phyloP scores from a whole-genome alignment of 2,329 filamentous ascomycete genomes.

The Atkinsonella hypoxylon region DNA sequence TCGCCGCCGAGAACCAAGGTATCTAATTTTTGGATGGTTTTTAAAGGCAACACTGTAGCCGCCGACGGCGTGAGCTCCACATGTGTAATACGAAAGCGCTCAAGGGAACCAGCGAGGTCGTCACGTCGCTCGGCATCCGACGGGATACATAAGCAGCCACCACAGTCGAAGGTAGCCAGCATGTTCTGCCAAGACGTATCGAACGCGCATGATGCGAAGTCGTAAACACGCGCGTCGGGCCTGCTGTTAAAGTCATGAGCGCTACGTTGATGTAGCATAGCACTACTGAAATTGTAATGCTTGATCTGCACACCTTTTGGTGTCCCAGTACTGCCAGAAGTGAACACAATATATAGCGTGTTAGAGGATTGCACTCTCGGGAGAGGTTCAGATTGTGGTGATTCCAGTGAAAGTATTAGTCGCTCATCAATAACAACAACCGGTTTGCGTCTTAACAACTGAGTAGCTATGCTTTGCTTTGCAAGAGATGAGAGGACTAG shows the following conservation, averaged over 20 bases:
- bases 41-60: not conserved
- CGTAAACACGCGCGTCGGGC: constrained; percentile 9
- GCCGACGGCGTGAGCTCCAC: constrained; percentile 3
- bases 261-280: constrained; percentile 6
- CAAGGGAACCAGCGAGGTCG: constrained; percentile 1
- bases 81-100: constrained; percentile 1
- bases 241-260: constrained; percentile 6
- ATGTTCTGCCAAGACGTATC: constrained; percentile 12
- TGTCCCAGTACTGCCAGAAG: constrained; percentile 34
- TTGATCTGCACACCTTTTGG: constrained; percentile 36
- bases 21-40: not conserved
- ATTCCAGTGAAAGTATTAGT: not conserved
- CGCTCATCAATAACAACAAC: constrained; percentile 3
- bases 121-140: constrained; percentile 6
- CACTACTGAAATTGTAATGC: constrained; percentile 10
- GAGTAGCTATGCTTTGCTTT: constrained; percentile 5
- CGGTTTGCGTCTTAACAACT: not conserved
- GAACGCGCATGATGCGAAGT: constrained; percentile 14
- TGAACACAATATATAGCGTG: constrained; percentile 31
- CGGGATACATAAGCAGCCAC: constrained; percentile 12
- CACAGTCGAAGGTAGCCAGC: constrained; percentile 9
- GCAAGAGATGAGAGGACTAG: constrained; percentile 11
- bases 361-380: constrained; percentile 8
- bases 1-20: constrained; percentile 5
- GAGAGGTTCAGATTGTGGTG: not conserved